Evolutionary conservation across 768 basidiomycete species (phyloP), one percentile per base, ranked within the genome.

Genomic region (Daedaleopsis sinensis): DNA sequence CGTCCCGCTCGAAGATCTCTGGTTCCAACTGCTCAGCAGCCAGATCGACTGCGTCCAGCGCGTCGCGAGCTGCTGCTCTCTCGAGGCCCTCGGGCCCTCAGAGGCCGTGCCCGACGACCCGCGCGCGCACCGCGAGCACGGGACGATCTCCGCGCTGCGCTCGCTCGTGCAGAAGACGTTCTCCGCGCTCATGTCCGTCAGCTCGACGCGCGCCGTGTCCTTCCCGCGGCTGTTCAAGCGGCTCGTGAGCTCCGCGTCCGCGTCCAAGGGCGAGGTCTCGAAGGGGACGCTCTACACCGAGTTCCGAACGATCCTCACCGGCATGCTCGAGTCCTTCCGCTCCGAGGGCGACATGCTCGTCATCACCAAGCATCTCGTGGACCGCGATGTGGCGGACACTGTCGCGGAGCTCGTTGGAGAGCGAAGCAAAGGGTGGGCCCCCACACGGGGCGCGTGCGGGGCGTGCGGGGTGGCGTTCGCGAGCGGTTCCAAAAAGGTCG

Each of bases 241-340:
- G 7, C 83, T 98, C 5, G 93, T 98, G 43, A 88, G 94, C 65
- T 84, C 89, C 1, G 82, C 86, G 6, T 79, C 86, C 1, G 80
- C 86, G 5, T 78, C 86, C 1, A 73, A 78, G 32, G 73, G 79
- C 15, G 71, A 77, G 21, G 77, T 84, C 3, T 77, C 85, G 1
- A 78, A 81, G 23, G 82, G 85, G 37, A 84, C 87, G 13, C 85
- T 87, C 27, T 98, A 98, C 74, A 87, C 89, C 21, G 96, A 98
- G 74, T 96, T 98, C 74, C 84, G 94, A 48, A 84, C 86, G 12
- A 95, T 99, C 61, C 79, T 99, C 35, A 89, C 88, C 0, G 91
- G 93, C n/a, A 99, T 98, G 93, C 76, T 98, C 67, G 94, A 96
- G 69, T 90, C 94, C 2, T 98, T 98, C 76, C 86, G 90, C 42